Evolutionary conservation across 768 basidiomycete genomes (phyloP).

Genomic region (Boletus coccyginus): DNA sequence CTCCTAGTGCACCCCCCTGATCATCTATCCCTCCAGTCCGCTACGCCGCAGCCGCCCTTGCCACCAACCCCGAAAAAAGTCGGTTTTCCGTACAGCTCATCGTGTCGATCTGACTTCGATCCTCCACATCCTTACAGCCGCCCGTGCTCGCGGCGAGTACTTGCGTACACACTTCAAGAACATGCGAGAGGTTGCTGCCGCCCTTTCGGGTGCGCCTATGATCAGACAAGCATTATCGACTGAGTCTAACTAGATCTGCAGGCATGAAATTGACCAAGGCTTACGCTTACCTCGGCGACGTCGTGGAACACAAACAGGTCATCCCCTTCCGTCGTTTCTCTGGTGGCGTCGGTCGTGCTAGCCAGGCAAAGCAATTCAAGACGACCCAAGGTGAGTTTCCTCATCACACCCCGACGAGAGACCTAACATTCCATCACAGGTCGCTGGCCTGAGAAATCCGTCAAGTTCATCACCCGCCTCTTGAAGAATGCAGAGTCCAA

Average conservation of each 20-base stretch:
- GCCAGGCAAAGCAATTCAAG: slow-evolving; percentile 96
- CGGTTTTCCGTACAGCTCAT: slow-evolving; percentile 29
- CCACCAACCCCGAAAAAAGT: slow-evolving; percentile 96
- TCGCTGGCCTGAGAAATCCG: slow-evolving; percentile 99
- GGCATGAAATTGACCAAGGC: slow-evolving; percentile 94
- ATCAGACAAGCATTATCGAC: not conserved
- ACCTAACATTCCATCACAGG: slow-evolving; percentile 45
- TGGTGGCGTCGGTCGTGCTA: slow-evolving; percentile 92
- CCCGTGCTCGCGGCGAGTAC: slow-evolving; percentile 93
- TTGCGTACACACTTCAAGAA: slow-evolving; percentile 99
- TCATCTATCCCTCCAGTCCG: slow-evolving; percentile 57
- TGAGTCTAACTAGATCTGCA: slow-evolving; percentile 28
- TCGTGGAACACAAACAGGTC: slow-evolving; percentile 93
- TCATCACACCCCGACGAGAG: not conserved
- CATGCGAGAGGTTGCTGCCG: slow-evolving; percentile 98
- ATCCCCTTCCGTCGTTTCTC: slow-evolving; percentile 96
- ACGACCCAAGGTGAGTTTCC: slow-evolving; percentile 81
- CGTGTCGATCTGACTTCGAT: slow-evolving; percentile 7
- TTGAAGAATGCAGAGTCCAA: slow-evolving; percentile 99
- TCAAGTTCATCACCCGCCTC: slow-evolving; percentile 90
- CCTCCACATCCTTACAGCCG: slow-evolving; percentile 49
- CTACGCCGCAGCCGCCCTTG: slow-evolving; percentile 86
- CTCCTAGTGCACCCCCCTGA: slow-evolving; percentile 12
- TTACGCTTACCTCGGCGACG: slow-evolving; percentile 89
- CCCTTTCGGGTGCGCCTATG: slow-evolving; percentile 70